A percentile compares a stretch with the other conserved stretches of the same genome.
Evolutionary conservation across 192 early-diverging fungal genomes (phyloP).

Genomic region (Diversispora epigaea): DNA sequence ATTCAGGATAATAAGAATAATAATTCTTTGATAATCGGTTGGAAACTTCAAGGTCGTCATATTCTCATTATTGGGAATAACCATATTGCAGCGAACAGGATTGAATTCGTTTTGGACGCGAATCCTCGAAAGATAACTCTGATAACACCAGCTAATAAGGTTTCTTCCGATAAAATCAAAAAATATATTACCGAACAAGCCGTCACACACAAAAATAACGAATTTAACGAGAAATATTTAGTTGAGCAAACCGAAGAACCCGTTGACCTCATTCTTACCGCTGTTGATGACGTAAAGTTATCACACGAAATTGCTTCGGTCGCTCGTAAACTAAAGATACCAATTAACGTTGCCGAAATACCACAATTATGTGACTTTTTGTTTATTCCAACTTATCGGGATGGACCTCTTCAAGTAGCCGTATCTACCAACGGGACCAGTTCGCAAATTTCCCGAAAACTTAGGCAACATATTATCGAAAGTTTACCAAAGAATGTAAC

Average conservation of each 20-base stretch:
- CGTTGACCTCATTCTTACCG: slow-evolving; percentile 50
- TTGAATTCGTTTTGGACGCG: slow-evolving; percentile 69
- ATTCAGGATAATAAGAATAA: slow-evolving; percentile 27
- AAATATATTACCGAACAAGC: slow-evolving; percentile 46
- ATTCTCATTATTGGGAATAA: slow-evolving; percentile 72
- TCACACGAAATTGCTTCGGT: slow-evolving; percentile 41
- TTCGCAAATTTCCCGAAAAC: slow-evolving; percentile 59
- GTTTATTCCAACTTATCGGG: slow-evolving; percentile 72
- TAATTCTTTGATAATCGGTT: slow-evolving; percentile 64
- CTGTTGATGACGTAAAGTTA: slow-evolving; percentile 34
- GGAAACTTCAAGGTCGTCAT: slow-evolving; percentile 49
- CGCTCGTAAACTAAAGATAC: slow-evolving; percentile 51
- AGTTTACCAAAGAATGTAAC: slow-evolving; percentile 61
- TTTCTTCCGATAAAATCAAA: slow-evolving; percentile 49
- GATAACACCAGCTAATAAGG: slow-evolving; percentile 37
- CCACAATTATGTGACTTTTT: slow-evolving; percentile 77
- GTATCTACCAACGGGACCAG: slow-evolving; percentile 76
- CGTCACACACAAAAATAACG: slow-evolving; percentile 41
- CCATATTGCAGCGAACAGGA: slow-evolving; percentile 62
- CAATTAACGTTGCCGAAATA: slow-evolving; percentile 76
- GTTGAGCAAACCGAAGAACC: slow-evolving; percentile 33
- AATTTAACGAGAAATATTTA: slow-evolving; percentile 47
- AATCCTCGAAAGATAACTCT: slow-evolving; percentile 62
- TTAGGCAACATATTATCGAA: slow-evolving; percentile 61
- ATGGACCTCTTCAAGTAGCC: slow-evolving; percentile 71